Base-by-base conservation (phyloP, 2,329 filamentous ascomycete genomes). In the Fusarium verticillioides region DNA sequence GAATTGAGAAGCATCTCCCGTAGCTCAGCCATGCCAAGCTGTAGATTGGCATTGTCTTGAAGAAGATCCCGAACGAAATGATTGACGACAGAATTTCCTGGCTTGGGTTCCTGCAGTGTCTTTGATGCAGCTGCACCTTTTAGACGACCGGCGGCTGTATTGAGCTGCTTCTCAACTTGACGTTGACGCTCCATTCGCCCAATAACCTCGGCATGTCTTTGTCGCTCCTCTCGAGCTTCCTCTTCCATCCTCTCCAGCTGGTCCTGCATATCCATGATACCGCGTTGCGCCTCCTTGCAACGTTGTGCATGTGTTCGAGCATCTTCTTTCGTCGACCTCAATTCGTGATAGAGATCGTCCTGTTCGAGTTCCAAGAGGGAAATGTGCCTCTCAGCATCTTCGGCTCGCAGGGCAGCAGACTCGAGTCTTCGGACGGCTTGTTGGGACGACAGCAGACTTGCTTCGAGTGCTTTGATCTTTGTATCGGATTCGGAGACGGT, bases 31-130 rank as follows among this genome's bases (percentile, higher is more conserved):
- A 98, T 97, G 21, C 95, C 95, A 71, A 96, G 88, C 81, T 99
- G 96, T 49, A 99, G 85, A 76, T 94, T 97, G 15, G 95, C 94
- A 79, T 99, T 99, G 81, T 99, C 96, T 78, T 97, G 92, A 23
- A 99, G 86, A 63, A 99, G 93, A 80, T 98, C 96, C 75, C 95
- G 94, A 63, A 99, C 96, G 77, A 99, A 98, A 79, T 97, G 94
- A 26, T 94, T 95, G n/a, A 98, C 94, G 42, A 97, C 94, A 65
- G 86, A 91, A 69, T 87, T 90, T 15, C 89, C 87, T 63, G 84
- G 85, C 74, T 89, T 88, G 36, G 88, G 87, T 7, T 88, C 87
- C 7, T 87, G 87, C 44, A 93, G 83, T 6, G 90, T 90, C 74
- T 90, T 92, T 34, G 88, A 87, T 1, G 92, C 94, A 7, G 94